A percentile compares a stretch with the other conserved stretches of the same genome.
Evolutionary conservation across 768 basidiomycete species (phyloP).

Genomic region (Krasilnikovozyma curviuscula): DNA sequence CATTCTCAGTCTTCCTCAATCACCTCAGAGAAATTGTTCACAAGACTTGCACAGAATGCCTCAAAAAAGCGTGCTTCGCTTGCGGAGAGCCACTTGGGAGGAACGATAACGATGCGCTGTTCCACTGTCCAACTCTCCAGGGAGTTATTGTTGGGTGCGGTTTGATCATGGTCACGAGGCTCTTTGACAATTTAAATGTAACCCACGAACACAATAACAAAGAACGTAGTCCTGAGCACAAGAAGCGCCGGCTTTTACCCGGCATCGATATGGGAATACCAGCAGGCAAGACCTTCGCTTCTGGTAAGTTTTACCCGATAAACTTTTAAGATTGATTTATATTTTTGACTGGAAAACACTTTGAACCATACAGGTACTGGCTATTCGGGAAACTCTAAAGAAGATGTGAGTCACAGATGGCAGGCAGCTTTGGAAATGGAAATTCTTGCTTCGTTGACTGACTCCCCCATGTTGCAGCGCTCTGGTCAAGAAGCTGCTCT

Average conservation of each 20-base stretch:
- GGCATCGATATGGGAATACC: constrained; percentile 19
- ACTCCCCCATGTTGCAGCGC: constrained; percentile 31
- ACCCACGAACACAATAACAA: too few relatives aligned
- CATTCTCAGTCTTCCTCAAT: constrained; percentile 50
- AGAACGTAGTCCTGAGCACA: too few relatives aligned
- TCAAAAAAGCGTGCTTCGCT: constrained; percentile 38
- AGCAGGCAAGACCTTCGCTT: too few relatives aligned
- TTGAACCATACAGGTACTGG: constrained; percentile 74
- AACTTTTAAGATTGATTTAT: too few relatives aligned
- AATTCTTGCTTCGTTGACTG: background rate
- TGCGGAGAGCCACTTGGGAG: constrained; percentile 39
- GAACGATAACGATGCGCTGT: constrained; percentile 38
- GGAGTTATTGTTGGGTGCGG: constrained; percentile 83
- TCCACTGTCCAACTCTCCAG: constrained; percentile 67
- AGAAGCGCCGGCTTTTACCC: too few relatives aligned
- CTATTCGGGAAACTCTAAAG: constrained; percentile 43
- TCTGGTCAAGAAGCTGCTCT: constrained; percentile 63
- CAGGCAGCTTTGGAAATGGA: background rate
- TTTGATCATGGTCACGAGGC: constrained; percentile 10
- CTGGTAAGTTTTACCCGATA: too few relatives aligned
- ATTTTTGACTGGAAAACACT: too few relatives aligned
- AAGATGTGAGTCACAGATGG: constrained; percentile 46
- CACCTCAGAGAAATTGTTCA: constrained; percentile 42
- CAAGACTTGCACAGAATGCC: constrained; percentile 45
- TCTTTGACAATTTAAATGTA: constrained; percentile 2